Base-by-base conservation (phyloP, 371 early-diverging fungal genomes). In the Rhizopus arrhizus region DNA sequence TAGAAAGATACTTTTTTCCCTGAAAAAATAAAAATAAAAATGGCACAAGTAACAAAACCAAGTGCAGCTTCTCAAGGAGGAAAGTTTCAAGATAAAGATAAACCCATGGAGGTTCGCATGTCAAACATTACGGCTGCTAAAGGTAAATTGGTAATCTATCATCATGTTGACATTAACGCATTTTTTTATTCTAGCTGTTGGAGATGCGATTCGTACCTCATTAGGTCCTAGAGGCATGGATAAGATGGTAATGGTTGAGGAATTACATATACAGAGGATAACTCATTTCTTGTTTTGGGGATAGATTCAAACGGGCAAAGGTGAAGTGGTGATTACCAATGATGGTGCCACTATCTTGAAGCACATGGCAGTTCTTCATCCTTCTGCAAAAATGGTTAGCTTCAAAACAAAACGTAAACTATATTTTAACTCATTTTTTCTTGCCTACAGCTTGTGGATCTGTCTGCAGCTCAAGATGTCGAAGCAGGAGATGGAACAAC, bases 401-500 rank as follows among this genome's bases (percentile, higher is more conserved):
- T 22, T 22, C 22, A 22, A 22, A 22, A 22, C 22, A 22, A 22
- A 22, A 22, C 22, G 22, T 22, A 4, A 28, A 32, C 10, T 40
- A 10, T 9, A 32, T 15, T n/a, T 5, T 46, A 43, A 4, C 11
- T 40, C 46, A 2, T 3, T 11, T 31, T 50, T 28, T 32, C 9
- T 45, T 10, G 13, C 5, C 3, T 46, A n/a, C 71, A 94, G 94
- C 83, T 98, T 61, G 99, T 97, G 38, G 97, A 97, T 70, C 73
- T 99, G 61, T 97, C 99, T 35, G 95, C 95, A 51, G 96, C 99
- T 38, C 99, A 99, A 84, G 99, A 99, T 84, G 91, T 97, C 28
- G 99, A 96, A 76, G 99, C 99, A 59, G 99, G 99, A 69, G 99
- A 99, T 76, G 99, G 99, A 64, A 99, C 99, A 10, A 99, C 99